Conservation (phyloP, 306 rosid species). For the Fragaria iinumae region DNA sequence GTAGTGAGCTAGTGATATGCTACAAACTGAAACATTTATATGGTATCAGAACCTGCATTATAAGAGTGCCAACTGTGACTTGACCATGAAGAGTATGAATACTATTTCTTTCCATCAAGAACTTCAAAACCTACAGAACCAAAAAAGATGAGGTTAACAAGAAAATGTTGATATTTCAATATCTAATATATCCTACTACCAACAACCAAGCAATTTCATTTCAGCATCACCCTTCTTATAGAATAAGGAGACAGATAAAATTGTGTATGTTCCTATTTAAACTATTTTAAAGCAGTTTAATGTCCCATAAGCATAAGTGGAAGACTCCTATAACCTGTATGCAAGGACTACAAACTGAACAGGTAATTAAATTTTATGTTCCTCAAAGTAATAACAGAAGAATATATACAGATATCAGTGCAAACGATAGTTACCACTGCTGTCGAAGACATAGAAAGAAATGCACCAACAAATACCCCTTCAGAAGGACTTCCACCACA, state of each 20-base stretch:
- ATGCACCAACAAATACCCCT: conserved; percentile 85
- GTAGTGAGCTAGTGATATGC: background rate
- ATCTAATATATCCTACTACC: conserved; percentile 4
- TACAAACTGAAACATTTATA: conserved; percentile 1
- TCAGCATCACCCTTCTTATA: background rate
- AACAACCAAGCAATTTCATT: background rate
- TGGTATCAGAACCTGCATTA: conserved; percentile 65
- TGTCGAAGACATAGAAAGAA: conserved; percentile 92
- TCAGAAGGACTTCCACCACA: conserved; percentile 96
- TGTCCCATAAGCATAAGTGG: background rate
- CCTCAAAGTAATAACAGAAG: background rate
- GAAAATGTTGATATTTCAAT: background rate
- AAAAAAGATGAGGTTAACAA: conserved; percentile 26
- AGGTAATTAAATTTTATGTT: background rate
- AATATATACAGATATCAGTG: conserved; percentile 19
- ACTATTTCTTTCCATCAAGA: conserved; percentile 84
- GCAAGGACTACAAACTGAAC: background rate
- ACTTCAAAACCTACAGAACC: conserved; percentile 72
- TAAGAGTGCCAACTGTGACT: conserved; percentile 87
- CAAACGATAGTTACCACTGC: conserved; percentile 72
- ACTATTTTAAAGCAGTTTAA: background rate
- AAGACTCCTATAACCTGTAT: background rate
- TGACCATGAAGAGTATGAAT: conserved; percentile 88
- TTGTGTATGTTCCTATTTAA: background rate
- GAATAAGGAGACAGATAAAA: background rate